phyloP scores from a whole-genome alignment of 768 basidiomycete genomes.

The Collybia nuda region DNA sequence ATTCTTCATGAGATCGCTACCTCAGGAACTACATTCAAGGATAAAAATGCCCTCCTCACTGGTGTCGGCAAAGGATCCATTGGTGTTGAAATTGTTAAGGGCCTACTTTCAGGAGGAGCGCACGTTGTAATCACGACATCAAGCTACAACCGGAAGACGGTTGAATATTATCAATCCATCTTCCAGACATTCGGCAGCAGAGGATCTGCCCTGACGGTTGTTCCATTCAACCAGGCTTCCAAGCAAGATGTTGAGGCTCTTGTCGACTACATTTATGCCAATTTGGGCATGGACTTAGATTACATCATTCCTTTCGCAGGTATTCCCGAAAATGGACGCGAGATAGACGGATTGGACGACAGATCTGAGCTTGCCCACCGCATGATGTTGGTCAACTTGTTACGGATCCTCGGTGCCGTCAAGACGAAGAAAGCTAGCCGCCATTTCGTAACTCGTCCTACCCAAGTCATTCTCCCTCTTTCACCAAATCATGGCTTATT shows the following conservation, averaged over 20 bases:
- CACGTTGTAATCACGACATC: constrained; percentile 98
- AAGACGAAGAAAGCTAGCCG: constrained; percentile 98
- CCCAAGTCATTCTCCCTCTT: constrained; percentile 95
- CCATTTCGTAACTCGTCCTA: constrained; percentile 95
- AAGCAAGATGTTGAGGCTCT: constrained; percentile 98
- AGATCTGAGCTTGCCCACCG: constrained; percentile 97
- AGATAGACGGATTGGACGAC: constrained; percentile 97
- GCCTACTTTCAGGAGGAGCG: constrained; percentile 93
- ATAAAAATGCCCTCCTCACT: constrained; percentile 97
- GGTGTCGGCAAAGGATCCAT: constrained; percentile 99
- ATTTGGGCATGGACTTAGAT: constrained; percentile 94
- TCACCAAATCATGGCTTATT: constrained; percentile 98
- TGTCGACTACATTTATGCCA: constrained; percentile 97
- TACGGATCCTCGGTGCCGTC: constrained; percentile 94
- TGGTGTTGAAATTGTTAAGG: constrained; percentile 96
- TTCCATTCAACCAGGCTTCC: constrained; percentile 99
- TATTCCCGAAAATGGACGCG: constrained; percentile 97
- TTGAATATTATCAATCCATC: constrained; percentile 98
- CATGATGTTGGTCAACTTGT: constrained; percentile 97
- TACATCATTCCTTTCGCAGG: constrained; percentile 99
- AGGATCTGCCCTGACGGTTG: constrained; percentile 95
- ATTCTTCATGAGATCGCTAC: constrained; percentile 98
- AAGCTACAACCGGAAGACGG: constrained; percentile 91
- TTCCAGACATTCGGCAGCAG: constrained; percentile 95
- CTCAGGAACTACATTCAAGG: constrained; percentile 97